A percentile compares a stretch with the other conserved stretches of the same genome.
Conservation (phyloP, 306 rosid genomes). For the Styphnolobium japonicum region DNA sequence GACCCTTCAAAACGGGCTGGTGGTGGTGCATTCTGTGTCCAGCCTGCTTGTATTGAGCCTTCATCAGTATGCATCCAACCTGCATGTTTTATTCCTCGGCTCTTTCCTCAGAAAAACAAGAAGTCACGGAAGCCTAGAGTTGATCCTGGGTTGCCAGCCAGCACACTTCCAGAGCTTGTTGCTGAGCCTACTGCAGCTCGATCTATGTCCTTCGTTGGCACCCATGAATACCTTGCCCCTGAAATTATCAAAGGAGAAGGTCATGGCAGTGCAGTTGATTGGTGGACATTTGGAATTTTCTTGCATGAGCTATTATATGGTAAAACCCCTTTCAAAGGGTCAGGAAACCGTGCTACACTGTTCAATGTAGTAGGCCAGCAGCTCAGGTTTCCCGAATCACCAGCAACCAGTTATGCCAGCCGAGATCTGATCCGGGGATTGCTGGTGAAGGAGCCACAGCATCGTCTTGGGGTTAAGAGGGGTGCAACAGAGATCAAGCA, state of each 20-base stretch:
- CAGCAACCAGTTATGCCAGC: conserved; percentile 83
- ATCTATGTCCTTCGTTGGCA: conserved; percentile 97
- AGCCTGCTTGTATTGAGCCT: conserved; percentile 95
- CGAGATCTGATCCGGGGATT: conserved; percentile 86
- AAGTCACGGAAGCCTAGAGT: conserved; percentile 60
- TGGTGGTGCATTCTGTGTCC: conserved; percentile 88
- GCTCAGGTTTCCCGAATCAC: conserved; percentile 81
- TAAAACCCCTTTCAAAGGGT: conserved; percentile 96
- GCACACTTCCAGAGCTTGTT: conserved; percentile 92
- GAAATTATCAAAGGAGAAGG: conserved; percentile 98
- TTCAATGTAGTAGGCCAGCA: conserved; percentile 99
- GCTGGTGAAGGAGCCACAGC: conserved; percentile 93
- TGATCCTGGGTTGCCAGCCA: conserved; percentile 60
- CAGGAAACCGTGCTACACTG: conserved; percentile 93
- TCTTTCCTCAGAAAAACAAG: conserved; percentile 87
- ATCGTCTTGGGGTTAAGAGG: conserved; percentile 94
- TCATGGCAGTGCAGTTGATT: conserved; percentile 99
- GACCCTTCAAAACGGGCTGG: conserved; percentile 83
- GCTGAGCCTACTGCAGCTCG: conserved; percentile 97
- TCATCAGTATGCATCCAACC: conserved; percentile 93
- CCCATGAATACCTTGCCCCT: conserved; percentile 97
- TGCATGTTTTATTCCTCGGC: conserved; percentile 80
- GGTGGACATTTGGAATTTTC: conserved; percentile 99
- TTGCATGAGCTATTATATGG: conserved; percentile 90
- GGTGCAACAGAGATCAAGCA: conserved; percentile 98